A percentile compares a stretch with the other conserved stretches of the same genome.
Evolutionary conservation across 768 basidiomycete species (phyloP).

Genomic region (Serendipita vermifera): DNA sequence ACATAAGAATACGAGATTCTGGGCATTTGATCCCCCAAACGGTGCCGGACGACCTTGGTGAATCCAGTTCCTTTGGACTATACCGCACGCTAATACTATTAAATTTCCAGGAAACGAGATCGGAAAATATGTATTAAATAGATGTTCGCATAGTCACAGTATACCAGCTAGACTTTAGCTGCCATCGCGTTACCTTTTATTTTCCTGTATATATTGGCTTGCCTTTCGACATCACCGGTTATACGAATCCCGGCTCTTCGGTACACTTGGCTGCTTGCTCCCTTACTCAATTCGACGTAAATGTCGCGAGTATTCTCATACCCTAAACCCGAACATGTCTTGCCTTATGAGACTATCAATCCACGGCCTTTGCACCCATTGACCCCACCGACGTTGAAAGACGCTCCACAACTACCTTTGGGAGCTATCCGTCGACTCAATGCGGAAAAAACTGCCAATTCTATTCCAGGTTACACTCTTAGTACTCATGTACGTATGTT

Average conservation of each 20-base stretch:
- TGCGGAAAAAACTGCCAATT: neutral
- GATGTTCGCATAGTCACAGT: neutral
- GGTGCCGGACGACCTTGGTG: neutral
- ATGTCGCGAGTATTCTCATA: neutral
- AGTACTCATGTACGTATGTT: slow-evolving; percentile 5
- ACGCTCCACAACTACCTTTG: neutral
- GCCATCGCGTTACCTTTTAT: no score
- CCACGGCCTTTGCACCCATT: neutral
- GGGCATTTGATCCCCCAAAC: slow-evolving; percentile 4
- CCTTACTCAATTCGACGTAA: no score
- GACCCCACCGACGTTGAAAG: neutral
- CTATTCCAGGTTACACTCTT: neutral
- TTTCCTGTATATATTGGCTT: no score
- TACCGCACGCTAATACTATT: no score
- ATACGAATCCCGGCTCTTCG: no score
- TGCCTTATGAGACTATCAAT: neutral
- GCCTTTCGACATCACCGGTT: no score
- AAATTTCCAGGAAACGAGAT: neutral
- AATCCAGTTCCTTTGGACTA: neutral
- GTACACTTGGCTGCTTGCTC: no score
- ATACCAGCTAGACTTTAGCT: neutral
- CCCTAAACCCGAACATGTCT: neutral
- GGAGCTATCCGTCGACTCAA: no score
- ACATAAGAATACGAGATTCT: neutral
- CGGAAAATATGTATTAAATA: neutral